These are phyloP conservation scores for Pythium monospermum DNA, from an alignment of 352 stramenopile genomes.

Conservation along the genomic window DNA sequence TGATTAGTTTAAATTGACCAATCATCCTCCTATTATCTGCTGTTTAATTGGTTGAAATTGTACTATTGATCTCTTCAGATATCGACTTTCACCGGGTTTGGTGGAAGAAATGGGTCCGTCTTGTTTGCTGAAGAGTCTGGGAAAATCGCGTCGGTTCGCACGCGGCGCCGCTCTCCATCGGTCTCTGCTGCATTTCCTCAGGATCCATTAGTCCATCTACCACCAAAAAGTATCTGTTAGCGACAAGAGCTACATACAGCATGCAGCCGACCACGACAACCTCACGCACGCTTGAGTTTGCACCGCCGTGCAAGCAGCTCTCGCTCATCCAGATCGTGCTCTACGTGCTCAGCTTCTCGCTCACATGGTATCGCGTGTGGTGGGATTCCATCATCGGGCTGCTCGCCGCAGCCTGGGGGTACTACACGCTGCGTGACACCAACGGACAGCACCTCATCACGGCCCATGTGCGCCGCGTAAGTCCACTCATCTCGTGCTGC, in stretches of 20 bases:
- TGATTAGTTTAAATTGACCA: no score
- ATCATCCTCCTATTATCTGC: no score
- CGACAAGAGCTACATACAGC: not conserved
- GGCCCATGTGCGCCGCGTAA: constrained; percentile 25
- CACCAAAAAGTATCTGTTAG: not conserved
- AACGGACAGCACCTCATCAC: constrained; percentile 41
- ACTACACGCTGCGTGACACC: constrained; percentile 46
- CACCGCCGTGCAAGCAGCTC: constrained; percentile 54
- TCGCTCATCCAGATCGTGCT: constrained; percentile 42
- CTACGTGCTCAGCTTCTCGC: constrained; percentile 55
- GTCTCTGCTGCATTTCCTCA: no score
- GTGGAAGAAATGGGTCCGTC: no score
- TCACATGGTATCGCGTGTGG: constrained; percentile 80
- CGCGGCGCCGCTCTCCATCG: not conserved
- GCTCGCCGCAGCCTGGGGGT: constrained; percentile 38
- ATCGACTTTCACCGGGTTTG: no score
- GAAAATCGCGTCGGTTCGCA: constrained; percentile 4
- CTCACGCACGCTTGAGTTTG: constrained; percentile 64
- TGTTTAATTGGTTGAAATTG: no score
- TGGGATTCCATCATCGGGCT: constrained; percentile 72
- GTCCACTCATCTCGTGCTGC: no score
- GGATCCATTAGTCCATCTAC: no score
- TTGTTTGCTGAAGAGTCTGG: no score
- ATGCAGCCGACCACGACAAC: constrained; percentile 17
- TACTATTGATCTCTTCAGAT: no score